Evolutionary conservation across 805 yeast genomes (phyloP), one percentile per base, ranked within the genome.

Genomic region (Ogataea neopini): DNA sequence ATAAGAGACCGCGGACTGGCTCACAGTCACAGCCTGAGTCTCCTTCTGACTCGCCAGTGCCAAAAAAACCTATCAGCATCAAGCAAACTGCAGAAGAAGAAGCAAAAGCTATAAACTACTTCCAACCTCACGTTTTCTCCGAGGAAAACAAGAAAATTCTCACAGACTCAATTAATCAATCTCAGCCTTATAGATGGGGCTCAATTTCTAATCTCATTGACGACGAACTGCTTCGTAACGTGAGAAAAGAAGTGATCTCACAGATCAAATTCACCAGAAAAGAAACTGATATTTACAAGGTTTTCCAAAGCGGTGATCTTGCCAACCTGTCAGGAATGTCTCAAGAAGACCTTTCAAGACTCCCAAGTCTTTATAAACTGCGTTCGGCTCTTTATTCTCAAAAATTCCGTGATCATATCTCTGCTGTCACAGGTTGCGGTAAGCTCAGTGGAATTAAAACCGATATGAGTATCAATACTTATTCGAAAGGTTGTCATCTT

Each of bases 281-380:
- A 66, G 99, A 95, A 67, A 94, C 99, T 0, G 99, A 94, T 63
- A 94, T 94, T 53, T 94, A 94, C 68, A 91, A 88, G 65, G 96
- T 92, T 25, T 83, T 69, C 70, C 97, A 84, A 72, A 87, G 80
- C 69, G 99, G 85, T 63, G 97, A 89, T 67, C 76, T 94, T 56
- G 96, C 97, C 35, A 95, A 94, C 64, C 69, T 94, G 36, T 86
- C 94, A 0, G 97, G 97, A 1, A 73, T 94, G 51, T 80, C 89
- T 52, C 76, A 83, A 74, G 79, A 81, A 46, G 96, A 92, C 63
- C 68, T 86, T 19, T 74, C 82, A 6, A 73, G 86, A 57, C 71
- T 94, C 44, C 90, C 96, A 5, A 83, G 86, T 8, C 66, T 95
- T 39, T 86, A 73, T 63, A 86, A 87, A 60, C 70, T 94, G 30